Base-by-base conservation (phyloP, 2,329 filamentous ascomycete species). In the Fusarium burgessii region DNA sequence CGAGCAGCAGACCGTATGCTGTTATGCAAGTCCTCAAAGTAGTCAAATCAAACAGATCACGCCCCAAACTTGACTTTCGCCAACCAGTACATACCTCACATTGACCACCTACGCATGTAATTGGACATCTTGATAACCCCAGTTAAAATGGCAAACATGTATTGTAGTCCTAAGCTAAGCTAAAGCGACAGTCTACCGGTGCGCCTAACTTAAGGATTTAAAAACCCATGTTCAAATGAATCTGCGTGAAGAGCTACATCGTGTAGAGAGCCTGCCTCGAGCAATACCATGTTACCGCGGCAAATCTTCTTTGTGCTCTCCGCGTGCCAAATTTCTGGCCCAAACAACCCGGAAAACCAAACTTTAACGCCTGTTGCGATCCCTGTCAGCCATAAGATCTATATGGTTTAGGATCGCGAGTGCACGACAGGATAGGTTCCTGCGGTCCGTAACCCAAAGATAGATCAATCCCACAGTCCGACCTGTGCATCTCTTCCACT, bases 331-430 rank as follows among this genome's bases (percentile, higher is more conserved):
- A 66, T 46, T 58, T 46, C 42, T 71, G 71, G 60, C 63, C 55
- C 66, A 74, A 73, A 47, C 46, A 73, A 68, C 47, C 62, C 61
- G 41, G 33, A 65, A 68, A 76, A 66, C 62, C 68, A 64, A 66
- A 74, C 61, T 55, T 35, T 61, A 77, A 77, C 75, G 75, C 75
- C 75, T 35, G 58, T 55, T 62, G 60, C 62, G 60, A 51, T 43
- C 60, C 63, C 49, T 66, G 54, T 55, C 57, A 63, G 54, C 67
- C 68, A 58, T 70, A 52, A 70, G 32, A 57, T 61, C 43, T 55
- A 38, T 67, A 29, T 57, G 41, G 41, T 43, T 50, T 50, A 54
- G 50, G 35, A 35, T 54, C 42, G 41, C 36, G 43, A 36, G 38
- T 13, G 33, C 46, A n/a, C 18, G 43, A 43, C 35, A 29, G 32